Evolutionary conservation across 2,329 filamentous ascomycete species (phyloP).

Genomic region (Colletotrichum tropicicola): DNA sequence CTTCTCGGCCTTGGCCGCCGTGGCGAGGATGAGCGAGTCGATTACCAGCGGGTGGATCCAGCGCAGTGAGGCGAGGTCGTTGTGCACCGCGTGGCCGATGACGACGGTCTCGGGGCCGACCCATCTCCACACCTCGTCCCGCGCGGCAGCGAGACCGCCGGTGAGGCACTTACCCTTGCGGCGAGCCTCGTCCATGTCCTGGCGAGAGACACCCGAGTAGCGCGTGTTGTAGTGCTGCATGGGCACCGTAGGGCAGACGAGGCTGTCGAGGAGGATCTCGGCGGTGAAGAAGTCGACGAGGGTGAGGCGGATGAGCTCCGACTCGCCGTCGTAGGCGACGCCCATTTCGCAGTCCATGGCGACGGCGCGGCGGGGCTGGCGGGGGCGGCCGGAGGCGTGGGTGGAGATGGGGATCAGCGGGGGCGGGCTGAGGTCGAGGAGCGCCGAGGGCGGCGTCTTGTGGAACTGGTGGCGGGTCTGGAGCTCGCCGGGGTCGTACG

Average conservation of each 20-base stretch:
- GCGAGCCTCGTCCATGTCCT: slow-evolving; percentile 47
- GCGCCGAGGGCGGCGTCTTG: slow-evolving; percentile 1
- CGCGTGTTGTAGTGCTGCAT: slow-evolving; percentile 60
- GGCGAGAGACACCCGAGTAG: slow-evolving; percentile 56
- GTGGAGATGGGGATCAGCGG: background rate
- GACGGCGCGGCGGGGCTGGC: slow-evolving; percentile 39
- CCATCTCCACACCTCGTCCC: slow-evolving; percentile 51
- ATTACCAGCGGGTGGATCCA: slow-evolving; percentile 56
- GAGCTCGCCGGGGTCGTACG: slow-evolving; percentile 37
- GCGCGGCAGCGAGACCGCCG: slow-evolving; percentile 50
- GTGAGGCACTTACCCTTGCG: slow-evolving; percentile 42
- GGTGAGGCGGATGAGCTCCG: slow-evolving; percentile 61
- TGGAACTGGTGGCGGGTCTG: slow-evolving; percentile 16
- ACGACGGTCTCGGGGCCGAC: slow-evolving; percentile 57
- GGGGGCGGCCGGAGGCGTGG: background rate
- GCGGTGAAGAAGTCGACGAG: slow-evolving; percentile 61
- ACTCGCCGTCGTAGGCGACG: slow-evolving; percentile 49
- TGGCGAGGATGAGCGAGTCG: slow-evolving; percentile 53
- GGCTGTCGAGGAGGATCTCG: slow-evolving; percentile 55
- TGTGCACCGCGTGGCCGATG: slow-evolving; percentile 53
- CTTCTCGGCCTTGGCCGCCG: slow-evolving; percentile 18
- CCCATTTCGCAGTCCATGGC: slow-evolving; percentile 68
- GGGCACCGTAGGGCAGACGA: slow-evolving; percentile 55
- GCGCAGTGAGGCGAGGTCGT: slow-evolving; percentile 54
- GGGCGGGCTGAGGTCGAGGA: background rate